Percentiles rank a stretch among this genome's conserved stretches.
phyloP scores from a whole-genome alignment of 495 filamentous ascomycete species.

The Lichenothelia convexa region DNA sequence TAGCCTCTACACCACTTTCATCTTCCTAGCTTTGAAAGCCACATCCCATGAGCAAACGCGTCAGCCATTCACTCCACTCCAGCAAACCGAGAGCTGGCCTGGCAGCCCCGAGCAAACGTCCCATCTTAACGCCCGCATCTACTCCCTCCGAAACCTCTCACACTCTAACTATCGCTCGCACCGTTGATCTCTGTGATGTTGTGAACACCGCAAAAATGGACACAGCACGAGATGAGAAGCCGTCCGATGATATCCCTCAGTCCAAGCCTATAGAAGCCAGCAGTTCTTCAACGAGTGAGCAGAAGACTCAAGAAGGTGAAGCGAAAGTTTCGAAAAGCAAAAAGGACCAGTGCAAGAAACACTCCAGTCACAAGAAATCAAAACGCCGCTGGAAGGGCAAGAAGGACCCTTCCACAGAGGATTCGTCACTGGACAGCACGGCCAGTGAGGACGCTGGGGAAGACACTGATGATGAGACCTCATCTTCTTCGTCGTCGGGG shows the following conservation, averaged over 20 bases:
- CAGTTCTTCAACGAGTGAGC: neutral
- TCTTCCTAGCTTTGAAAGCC: no score
- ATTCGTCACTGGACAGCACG: neutral
- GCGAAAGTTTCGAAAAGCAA: neutral
- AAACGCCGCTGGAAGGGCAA: conserved; percentile 19
- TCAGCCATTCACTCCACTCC: neutral
- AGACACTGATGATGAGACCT: neutral
- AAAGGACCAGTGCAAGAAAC: conserved; percentile 19
- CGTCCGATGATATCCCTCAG: neutral
- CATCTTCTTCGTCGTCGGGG: conserved; percentile 1
- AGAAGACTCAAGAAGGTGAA: conserved; percentile 2
- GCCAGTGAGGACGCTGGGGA: neutral
- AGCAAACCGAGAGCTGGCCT: neutral
- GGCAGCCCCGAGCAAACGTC: conserved; percentile 1
- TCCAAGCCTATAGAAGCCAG: neutral
- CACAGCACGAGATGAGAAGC: conserved; percentile 2
- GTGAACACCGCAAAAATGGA: conserved; percentile 5
- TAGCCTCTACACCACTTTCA: no score
- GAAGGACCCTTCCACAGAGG: conserved; percentile 6
- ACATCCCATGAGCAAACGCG: neutral
- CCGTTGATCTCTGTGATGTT: neutral
- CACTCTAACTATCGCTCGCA: neutral
- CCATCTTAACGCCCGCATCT: conserved; percentile 7
- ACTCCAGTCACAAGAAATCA: conserved; percentile 19
- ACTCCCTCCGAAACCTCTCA: conserved; percentile 7